Conservation (phyloP, 805 yeast genomes). For the Scheffersomyces amazonensis region DNA sequence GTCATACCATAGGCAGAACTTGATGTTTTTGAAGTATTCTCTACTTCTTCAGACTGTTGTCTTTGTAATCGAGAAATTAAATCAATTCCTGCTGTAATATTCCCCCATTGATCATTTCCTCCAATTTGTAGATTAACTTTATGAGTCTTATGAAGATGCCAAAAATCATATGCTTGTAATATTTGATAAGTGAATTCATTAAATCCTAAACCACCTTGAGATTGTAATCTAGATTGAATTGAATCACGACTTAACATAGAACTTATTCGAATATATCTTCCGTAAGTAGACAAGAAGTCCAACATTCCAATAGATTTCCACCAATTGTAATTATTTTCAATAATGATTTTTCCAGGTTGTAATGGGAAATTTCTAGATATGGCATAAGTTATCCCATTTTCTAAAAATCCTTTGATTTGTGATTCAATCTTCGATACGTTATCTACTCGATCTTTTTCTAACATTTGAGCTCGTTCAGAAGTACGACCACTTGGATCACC, state of each 20-base stretch:
- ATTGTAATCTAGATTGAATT: slow-evolving; percentile 66
- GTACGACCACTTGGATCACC: slow-evolving; percentile 96
- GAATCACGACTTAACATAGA: slow-evolving; percentile 90
- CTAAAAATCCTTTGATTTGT: slow-evolving; percentile 64
- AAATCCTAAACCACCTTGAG: slow-evolving; percentile 80
- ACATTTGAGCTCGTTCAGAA: slow-evolving; percentile 67
- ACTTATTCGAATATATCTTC: slow-evolving; percentile 74
- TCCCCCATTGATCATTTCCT: slow-evolving; percentile 98
- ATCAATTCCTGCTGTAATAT: slow-evolving; percentile 94
- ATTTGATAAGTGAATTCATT: slow-evolving; percentile 93
- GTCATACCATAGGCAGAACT: slow-evolving; percentile 69
- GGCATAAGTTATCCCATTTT: slow-evolving; percentile 63
- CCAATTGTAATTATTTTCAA: slow-evolving; percentile 77
- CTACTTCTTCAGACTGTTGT: slow-evolving; percentile 5
- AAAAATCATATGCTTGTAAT: slow-evolving; percentile 91
- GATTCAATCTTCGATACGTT: slow-evolving; percentile 59
- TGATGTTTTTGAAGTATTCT: slow-evolving; percentile 4
- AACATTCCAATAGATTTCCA: slow-evolving; percentile 77
- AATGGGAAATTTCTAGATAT: slow-evolving; percentile 41
- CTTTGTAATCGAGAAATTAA: slow-evolving; percentile 60
- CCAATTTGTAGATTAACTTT: slow-evolving; percentile 80
- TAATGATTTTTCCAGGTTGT: slow-evolving; percentile 33
- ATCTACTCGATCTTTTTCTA: slow-evolving; percentile 42
- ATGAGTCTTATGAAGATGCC: slow-evolving; percentile 62
- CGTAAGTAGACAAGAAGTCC: slow-evolving; percentile 73